phyloP scores from a whole-genome alignment of 805 yeast genomes.

The Candida suzukii region DNA sequence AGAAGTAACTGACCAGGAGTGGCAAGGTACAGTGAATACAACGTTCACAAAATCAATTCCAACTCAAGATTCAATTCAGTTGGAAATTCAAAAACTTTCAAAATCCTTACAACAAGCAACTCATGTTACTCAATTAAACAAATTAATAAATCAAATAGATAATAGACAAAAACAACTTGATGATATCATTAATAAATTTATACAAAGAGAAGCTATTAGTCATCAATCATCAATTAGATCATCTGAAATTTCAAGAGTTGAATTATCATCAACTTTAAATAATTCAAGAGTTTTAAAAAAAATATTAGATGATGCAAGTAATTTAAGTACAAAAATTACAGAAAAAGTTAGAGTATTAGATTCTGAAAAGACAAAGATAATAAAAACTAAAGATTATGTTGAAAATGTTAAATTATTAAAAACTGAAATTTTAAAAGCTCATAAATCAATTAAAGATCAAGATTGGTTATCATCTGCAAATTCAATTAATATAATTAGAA shows the following conservation, averaged over 20 bases:
- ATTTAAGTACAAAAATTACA: slow-evolving; percentile 60
- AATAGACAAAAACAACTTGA: slow-evolving; percentile 18
- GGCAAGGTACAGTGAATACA: neutral
- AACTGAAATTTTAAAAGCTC: slow-evolving; percentile 54
- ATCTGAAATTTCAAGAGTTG: slow-evolving; percentile 55
- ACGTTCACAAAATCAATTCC: slow-evolving; percentile 6
- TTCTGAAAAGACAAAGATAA: slow-evolving; percentile 59
- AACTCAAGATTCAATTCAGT: slow-evolving; percentile 12
- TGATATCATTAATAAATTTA: slow-evolving; percentile 12
- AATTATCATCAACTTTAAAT: slow-evolving; percentile 52
- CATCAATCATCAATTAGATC: slow-evolving; percentile 32
- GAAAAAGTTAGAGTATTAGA: slow-evolving; percentile 64
- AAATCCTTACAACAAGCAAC: slow-evolving; percentile 17
- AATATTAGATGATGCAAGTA: slow-evolving; percentile 53
- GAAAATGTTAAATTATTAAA: slow-evolving; percentile 59
- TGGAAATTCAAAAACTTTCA: slow-evolving; percentile 14
- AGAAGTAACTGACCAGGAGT: neutral
- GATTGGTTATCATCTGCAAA: slow-evolving; percentile 78
- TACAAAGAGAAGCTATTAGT: slow-evolving; percentile 27
- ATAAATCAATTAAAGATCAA: slow-evolving; percentile 57
- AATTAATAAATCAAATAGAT: slow-evolving; percentile 17
- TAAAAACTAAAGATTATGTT: slow-evolving; percentile 56
- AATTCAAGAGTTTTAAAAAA: slow-evolving; percentile 49
- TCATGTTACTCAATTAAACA: slow-evolving; percentile 15
- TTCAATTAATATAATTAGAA: slow-evolving; percentile 47